phyloP scores from a whole-genome alignment of 176 grass and related monocot species.

The Rhynchospora pubera region DNA sequence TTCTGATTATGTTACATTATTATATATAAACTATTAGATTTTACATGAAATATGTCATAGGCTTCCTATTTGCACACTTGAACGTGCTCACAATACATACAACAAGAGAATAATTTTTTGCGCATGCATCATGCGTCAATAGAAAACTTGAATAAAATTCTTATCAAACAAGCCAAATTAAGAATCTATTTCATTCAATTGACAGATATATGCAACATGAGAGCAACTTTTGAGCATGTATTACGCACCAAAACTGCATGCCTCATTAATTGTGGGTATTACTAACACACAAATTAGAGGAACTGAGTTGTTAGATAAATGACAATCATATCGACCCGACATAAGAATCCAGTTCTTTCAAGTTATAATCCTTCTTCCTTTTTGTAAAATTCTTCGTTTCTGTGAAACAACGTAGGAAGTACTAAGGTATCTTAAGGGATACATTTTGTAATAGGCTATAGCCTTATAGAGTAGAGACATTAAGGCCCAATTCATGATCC shows the following conservation, averaged over 20 bases:
- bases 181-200: no score
- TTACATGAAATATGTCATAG: no score
- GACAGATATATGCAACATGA: neutral
- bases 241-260: neutral
- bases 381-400: no score
- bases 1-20: no score
- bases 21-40: no score
- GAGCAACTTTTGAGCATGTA: neutral
- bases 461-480: neutral
- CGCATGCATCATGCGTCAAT: no score
- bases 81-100: no score
- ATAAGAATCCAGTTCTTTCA: neutral
- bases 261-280: neutral
- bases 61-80: no score
- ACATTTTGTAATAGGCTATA: neutral
- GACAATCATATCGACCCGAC: neutral
- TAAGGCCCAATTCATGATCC: neutral
- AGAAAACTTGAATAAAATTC: no score
- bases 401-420: neutral
- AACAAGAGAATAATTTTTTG: no score
- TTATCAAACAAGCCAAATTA: no score
- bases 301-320: slow-evolving; percentile 22
- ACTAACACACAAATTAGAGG: neutral
- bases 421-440: neutral
- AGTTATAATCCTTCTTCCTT: no score